phyloP scores from a whole-genome alignment of 805 yeast species.

The Starmerella davenportii region DNA sequence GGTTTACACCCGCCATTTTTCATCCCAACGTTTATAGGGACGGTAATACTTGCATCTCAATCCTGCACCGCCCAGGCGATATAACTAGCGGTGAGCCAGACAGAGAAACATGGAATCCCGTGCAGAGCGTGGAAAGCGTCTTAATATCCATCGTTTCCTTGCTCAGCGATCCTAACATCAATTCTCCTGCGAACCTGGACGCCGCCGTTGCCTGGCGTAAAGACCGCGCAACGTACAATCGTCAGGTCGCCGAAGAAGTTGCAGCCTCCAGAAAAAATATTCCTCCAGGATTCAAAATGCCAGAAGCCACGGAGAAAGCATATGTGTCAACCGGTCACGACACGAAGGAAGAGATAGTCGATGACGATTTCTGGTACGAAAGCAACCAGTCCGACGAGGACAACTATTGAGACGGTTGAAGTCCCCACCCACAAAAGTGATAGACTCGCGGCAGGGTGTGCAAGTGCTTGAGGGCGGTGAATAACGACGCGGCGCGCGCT shows the following conservation, averaged over 20 bases:
- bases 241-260: slow-evolving; percentile 62
- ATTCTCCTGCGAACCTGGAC: slow-evolving; percentile 90
- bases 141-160: slow-evolving; percentile 77
- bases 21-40: slow-evolving; percentile 93
- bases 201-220: slow-evolving; percentile 85
- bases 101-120: slow-evolving; percentile 65
- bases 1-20: slow-evolving; percentile 82
- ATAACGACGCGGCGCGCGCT: no score
- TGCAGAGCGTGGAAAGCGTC: slow-evolving; percentile 77
- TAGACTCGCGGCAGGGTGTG: no score
- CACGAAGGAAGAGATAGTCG: slow-evolving; percentile 37
- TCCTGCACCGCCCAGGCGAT: slow-evolving; percentile 81
- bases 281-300: slow-evolving; percentile 73
- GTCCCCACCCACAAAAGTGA: no score
- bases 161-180: slow-evolving; percentile 82
- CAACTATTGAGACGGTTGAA: slow-evolving; percentile 1
- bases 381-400: slow-evolving; percentile 45
- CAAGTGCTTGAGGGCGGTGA: no score
- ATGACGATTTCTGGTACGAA: slow-evolving; percentile 75
- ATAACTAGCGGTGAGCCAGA: slow-evolving; percentile 81
- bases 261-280: slow-evolving; percentile 54
- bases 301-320: slow-evolving; percentile 41
- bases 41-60: slow-evolving; percentile 83
- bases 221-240: slow-evolving; percentile 56
- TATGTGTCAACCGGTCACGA: slow-evolving; percentile 27